These are phyloP conservation scores for Mycocentrospora acerina DNA, from an alignment of 2,329 filamentous ascomycete species.

Conservation along the genomic window DNA sequence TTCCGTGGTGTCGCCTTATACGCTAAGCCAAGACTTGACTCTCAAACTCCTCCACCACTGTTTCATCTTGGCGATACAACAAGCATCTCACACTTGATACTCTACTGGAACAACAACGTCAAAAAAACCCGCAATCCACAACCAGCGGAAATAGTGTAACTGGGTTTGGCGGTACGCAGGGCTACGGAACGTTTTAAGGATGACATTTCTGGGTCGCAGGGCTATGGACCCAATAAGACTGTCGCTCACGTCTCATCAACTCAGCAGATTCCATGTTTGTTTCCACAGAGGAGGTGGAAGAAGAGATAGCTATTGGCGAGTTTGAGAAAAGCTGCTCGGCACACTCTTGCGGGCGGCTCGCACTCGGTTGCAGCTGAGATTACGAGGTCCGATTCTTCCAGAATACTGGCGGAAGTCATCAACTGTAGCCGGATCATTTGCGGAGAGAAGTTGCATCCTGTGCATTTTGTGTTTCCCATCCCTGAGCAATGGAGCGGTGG, in stretches of 20 bases:
- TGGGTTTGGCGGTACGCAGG: background rate
- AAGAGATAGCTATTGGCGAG: too few relatives aligned
- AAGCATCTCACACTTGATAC: constrained; percentile 25
- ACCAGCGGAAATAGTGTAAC: constrained; percentile 5
- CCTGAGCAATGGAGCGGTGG: too few relatives aligned
- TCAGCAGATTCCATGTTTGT: too few relatives aligned
- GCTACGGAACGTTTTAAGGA: constrained; percentile 4
- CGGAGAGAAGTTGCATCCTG: too few relatives aligned
- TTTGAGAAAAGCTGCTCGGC: too few relatives aligned
- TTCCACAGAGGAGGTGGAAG: too few relatives aligned
- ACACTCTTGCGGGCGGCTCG: too few relatives aligned
- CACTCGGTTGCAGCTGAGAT: background rate
- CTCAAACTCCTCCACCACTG: constrained; percentile 33
- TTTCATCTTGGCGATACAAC: constrained; percentile 40
- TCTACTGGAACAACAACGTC: constrained; percentile 21
- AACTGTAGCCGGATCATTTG: too few relatives aligned
- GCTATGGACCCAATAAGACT: constrained; percentile 8
- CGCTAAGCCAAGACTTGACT: constrained; percentile 30
- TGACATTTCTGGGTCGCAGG: constrained; percentile 11
- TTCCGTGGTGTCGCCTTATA: constrained; percentile 20
- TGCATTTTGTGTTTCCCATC: too few relatives aligned
- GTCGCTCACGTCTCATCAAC: background rate
- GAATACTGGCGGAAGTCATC: too few relatives aligned
- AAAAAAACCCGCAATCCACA: constrained; percentile 7
- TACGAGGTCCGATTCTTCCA: too few relatives aligned